Evolutionary conservation across 768 basidiomycete genomes (phyloP).

Genomic region (Trametes meyenii): DNA sequence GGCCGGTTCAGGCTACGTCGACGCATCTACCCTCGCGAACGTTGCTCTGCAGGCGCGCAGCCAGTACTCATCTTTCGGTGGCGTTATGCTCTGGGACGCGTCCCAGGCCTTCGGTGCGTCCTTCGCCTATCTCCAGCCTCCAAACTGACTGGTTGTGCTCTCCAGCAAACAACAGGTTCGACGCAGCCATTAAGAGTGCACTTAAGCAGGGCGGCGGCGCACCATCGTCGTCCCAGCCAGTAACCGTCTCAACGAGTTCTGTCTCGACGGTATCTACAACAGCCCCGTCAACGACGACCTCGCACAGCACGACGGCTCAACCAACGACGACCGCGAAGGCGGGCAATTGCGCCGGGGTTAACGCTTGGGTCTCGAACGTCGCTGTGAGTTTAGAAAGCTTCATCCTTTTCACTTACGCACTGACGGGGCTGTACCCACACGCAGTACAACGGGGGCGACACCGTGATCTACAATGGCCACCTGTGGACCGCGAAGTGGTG

Average conservation of each 20-base stretch:
- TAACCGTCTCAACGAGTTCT: slow-evolving; percentile 14
- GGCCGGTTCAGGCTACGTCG: slow-evolving; percentile 63
- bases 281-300: slow-evolving; percentile 14
- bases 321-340: slow-evolving; percentile 15
- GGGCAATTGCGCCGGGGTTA: slow-evolving; percentile 32
- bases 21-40: slow-evolving; percentile 46
- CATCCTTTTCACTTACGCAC: neutral
- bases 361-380: slow-evolving; percentile 32
- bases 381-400: slow-evolving; percentile 24
- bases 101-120: slow-evolving; percentile 27
- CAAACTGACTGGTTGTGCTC: neutral
- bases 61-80: slow-evolving; percentile 68
- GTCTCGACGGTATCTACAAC: slow-evolving; percentile 15
- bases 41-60: slow-evolving; percentile 54
- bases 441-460: slow-evolving; percentile 32
- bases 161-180: slow-evolving; percentile 31
- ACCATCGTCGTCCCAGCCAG: slow-evolving; percentile 12
- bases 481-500: slow-evolving; percentile 36
- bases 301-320: slow-evolving; percentile 14
- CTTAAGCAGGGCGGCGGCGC: slow-evolving; percentile 22
- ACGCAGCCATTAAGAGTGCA: slow-evolving; percentile 30
- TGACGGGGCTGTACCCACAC: no score
- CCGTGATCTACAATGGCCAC: slow-evolving; percentile 32
- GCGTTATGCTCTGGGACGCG: slow-evolving; percentile 51
- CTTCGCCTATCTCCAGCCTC: slow-evolving; percentile 6